These are phyloP conservation scores for Podospora pseudocomata DNA, from an alignment of 495 filamentous ascomycete species.

Conservation along the genomic window DNA sequence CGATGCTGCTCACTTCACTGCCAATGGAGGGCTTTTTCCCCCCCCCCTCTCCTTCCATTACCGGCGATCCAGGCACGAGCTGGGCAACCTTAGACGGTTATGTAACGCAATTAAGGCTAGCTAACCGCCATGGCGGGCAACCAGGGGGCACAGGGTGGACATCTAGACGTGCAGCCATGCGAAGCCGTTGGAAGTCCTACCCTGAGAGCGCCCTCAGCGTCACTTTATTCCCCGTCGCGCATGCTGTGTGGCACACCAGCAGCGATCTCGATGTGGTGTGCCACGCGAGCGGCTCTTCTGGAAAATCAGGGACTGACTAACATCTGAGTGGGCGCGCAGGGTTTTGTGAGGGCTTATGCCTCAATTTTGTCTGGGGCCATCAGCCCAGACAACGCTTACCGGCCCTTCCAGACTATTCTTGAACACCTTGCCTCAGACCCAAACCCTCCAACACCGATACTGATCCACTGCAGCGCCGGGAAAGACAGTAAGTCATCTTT, in stretches of 20 bases:
- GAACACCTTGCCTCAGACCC: conserved; percentile 36
- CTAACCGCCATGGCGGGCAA: background rate
- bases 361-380: conserved; percentile 45
- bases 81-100: background rate
- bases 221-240: background rate
- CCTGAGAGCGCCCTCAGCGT: background rate
- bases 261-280: background rate
- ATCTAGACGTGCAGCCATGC: background rate
- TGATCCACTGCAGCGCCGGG: conserved; percentile 39
- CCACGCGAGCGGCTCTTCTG: background rate
- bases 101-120: background rate
- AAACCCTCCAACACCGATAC: conserved; percentile 27
- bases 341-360: conserved; percentile 53
- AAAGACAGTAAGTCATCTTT: conserved; percentile 29
- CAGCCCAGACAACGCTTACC: conserved; percentile 30
- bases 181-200: background rate
- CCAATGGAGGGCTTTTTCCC: background rate
- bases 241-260: background rate
- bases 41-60: background rate
- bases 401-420: conserved; percentile 42
- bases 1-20: background rate
- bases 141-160: background rate
- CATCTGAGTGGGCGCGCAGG: conserved; percentile 25
- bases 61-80: background rate
- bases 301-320: background rate